Conservation (phyloP, 23 red algal genomes). For the Gracilaria gracilis region DNA sequence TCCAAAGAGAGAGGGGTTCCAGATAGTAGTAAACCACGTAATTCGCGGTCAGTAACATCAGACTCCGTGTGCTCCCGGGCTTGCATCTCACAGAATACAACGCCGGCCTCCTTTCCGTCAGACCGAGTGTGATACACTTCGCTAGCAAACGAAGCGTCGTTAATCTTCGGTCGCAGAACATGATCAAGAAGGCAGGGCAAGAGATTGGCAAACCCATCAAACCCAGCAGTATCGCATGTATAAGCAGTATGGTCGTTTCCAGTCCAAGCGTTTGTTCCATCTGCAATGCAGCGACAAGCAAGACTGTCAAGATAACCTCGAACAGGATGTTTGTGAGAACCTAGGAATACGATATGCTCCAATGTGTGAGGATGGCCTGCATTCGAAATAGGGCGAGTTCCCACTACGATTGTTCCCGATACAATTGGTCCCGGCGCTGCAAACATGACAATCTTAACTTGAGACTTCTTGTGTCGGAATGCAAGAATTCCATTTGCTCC, state of each 20-base stretch:
- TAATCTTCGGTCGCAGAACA: conserved; percentile 78
- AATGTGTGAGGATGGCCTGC: conserved; percentile 92
- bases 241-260: conserved; percentile 92
- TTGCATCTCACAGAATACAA: conserved; percentile 98
- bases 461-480: conserved; percentile 47
- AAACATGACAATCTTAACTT: conserved; percentile 66
- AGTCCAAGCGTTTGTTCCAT: conserved; percentile 99
- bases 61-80: conserved; percentile 88
- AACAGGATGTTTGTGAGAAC: conserved; percentile 79
- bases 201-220: conserved; percentile 80
- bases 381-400: conserved; percentile 71
- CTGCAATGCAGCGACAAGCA: conserved; percentile 77
- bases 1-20: conserved; percentile 71
- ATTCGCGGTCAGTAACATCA: conserved; percentile 54
- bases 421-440: conserved; percentile 77
- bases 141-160: conserved; percentile 74
- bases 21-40: conserved; percentile 52
- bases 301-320: conserved; percentile 92
- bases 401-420: conserved; percentile 66
- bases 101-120: conserved; percentile 87
- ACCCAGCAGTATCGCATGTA: conserved; percentile 84
- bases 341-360: conserved; percentile 98
- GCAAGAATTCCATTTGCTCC: conserved; percentile 57
- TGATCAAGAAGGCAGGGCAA: conserved; percentile 91
- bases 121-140: conserved; percentile 90